These are phyloP conservation scores for Naganishia albida DNA, from an alignment of 1,284 basidiomycete genomes.

Conservation along the genomic window DNA sequence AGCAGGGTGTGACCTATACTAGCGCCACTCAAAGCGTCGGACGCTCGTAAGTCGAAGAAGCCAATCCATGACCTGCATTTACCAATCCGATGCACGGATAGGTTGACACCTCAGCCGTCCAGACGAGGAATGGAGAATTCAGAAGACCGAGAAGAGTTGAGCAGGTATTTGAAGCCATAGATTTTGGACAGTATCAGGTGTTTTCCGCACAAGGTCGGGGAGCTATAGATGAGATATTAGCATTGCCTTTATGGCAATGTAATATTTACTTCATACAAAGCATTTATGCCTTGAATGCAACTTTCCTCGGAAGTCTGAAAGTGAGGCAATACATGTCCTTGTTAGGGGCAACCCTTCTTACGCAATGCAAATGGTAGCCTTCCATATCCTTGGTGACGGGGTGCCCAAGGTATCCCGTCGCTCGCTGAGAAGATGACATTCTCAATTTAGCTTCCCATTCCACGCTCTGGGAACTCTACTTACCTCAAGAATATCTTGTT, in stretches of 20 bases:
- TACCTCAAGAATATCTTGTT: slow-evolving; percentile 76
- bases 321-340: slow-evolving; percentile 99
- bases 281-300: slow-evolving; percentile 45
- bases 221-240: too few species aligned
- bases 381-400: slow-evolving; percentile 60
- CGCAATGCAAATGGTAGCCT: slow-evolving; percentile 65
- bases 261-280: too few species aligned
- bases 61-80: too few species aligned
- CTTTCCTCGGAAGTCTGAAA: slow-evolving; percentile 72
- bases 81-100: too few species aligned
- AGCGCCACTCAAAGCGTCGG: not conserved
- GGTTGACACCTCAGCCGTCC: too few species aligned
- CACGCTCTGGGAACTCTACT: slow-evolving; percentile 39
- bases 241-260: too few species aligned
- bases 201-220: too few species aligned
- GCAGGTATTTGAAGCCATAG: not conserved
- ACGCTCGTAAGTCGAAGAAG: not conserved
- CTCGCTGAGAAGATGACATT: slow-evolving; percentile 63
- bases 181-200: too few species aligned
- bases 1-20: slow-evolving; percentile 17
- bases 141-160: not conserved
- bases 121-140: too few species aligned
- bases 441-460: not conserved
- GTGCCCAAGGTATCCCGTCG: slow-evolving; percentile 67
- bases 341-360: slow-evolving; percentile 90